Evolutionary conservation across 176 grass and related monocot species (phyloP).

Genomic region (Coix lacrymajobi): DNA sequence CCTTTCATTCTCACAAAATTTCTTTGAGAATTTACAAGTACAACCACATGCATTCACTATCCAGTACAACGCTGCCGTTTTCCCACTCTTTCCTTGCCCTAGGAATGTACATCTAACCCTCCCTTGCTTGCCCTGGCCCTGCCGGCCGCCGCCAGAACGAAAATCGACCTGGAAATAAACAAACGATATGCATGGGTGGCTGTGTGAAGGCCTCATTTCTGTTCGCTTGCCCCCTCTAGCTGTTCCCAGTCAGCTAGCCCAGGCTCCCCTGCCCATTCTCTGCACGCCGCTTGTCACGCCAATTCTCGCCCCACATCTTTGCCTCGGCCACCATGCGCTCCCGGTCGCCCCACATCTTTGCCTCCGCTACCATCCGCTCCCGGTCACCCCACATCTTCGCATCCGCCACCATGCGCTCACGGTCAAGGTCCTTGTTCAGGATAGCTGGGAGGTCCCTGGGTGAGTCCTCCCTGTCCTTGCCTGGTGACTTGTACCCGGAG

Average conservation of each 20-base stretch:
- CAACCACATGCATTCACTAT: constrained; percentile 44
- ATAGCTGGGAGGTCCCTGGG: constrained; percentile 42
- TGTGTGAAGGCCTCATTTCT: not conserved
- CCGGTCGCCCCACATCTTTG: constrained; percentile 56
- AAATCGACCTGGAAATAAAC: constrained; percentile 37
- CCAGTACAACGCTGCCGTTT: constrained; percentile 16
- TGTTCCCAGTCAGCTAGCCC: constrained; percentile 35
- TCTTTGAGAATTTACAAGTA: constrained; percentile 73
- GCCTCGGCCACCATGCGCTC: constrained; percentile 79
- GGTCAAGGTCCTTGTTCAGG: constrained; percentile 56
- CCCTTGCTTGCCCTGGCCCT: not conserved
- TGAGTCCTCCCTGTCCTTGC: constrained; percentile 49
- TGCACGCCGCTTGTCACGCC: constrained; percentile 68
- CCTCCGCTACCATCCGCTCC: constrained; percentile 65
- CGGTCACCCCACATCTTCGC: constrained; percentile 83
- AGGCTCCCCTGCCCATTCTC: constrained; percentile 41
- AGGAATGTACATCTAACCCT: constrained; percentile 73
- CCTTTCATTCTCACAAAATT: constrained; percentile 72
- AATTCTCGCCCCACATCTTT: constrained; percentile 88
- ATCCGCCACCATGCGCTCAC: constrained; percentile 70
- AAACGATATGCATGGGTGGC: constrained; percentile 3
- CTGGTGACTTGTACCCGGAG: constrained; percentile 37
- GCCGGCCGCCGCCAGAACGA: not conserved
- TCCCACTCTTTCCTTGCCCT: constrained; percentile 21
- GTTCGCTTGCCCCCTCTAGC: not conserved